Base-by-base conservation (phyloP, 2,329 filamentous ascomycete species). In the Alternaria ventricosa region DNA sequence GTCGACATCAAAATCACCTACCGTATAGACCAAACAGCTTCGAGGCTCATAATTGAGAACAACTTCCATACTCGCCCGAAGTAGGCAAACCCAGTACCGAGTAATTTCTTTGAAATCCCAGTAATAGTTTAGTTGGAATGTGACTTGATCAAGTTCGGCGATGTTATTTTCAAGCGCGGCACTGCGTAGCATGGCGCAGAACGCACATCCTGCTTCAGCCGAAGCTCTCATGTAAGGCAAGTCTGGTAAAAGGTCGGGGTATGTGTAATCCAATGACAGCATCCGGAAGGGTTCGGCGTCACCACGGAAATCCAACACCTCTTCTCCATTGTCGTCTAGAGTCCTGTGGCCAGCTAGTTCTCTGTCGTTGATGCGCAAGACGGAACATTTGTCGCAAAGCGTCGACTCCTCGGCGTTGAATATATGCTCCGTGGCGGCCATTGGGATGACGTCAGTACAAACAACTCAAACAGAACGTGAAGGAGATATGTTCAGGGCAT, bases 51-150 rank as follows among this genome's bases (percentile, higher is more conserved):
- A n/a, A n/a, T n/a, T n/a, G n/a, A n/a, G n/a, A n/a, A n/a, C n/a
- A n/a, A n/a, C n/a, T n/a, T n/a, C n/a, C n/a, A n/a, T 33, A 7
- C 0, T 15, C 30, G 30, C 30, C 0, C 0, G 0, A 2, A 33
- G 30, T 13, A 1, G 2, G 12, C 28, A 33, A 33, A 6, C 6
- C 6, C 10, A 6, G 0, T 6, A 5, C 3, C 5, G 5, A 33
- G 28, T 1, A 33, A 3, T 7, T 33, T 8, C 7, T 8, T 25
- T 3, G 12, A 33, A 13, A 1, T 3, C 4, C 30, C 30, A 41
- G 33, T 1, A 0, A n/a, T 41, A 41, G 0, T 7, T 9, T 1
- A 41, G 33, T 0, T 1, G 5, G 1, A 41, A n/a, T 6, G 8
- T 41, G 0, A 41, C 33, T 10, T 3, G 15, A 41, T 4, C 4